Percentiles rank a stretch among this genome's conserved stretches.
Evolutionary conservation across 1,284 basidiomycete genomes (phyloP).

Genomic region (Exobasidium rhododendri): DNA sequence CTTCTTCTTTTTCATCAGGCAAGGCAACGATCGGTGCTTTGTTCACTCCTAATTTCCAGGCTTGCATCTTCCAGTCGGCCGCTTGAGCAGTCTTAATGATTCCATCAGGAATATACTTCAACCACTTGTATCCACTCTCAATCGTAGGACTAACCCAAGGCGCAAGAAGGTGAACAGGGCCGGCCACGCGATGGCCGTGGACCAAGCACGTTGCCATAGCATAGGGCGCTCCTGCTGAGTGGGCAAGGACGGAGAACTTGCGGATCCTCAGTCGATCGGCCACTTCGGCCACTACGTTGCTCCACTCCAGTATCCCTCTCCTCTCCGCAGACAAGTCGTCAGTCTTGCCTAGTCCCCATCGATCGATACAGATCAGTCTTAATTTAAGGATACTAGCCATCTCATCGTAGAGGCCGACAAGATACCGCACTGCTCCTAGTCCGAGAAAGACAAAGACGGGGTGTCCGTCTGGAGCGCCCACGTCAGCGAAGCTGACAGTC

Average conservation of each 20-base stretch:
- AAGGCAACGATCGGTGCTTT: background rate
- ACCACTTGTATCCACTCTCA: conserved; percentile 89
- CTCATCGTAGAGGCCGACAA: conserved; percentile 92
- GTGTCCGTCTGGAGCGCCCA: conserved; percentile 75
- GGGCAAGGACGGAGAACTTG: conserved; percentile 85
- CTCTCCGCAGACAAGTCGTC: conserved; percentile 67
- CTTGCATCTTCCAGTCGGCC: conserved; percentile 93
- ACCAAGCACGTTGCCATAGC: conserved; percentile 80
- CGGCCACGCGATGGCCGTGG: conserved; percentile 68
- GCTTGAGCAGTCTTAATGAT: conserved; percentile 91
- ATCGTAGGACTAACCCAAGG: conserved; percentile 88
- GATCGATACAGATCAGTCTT: conserved; percentile 87
- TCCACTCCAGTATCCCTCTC: conserved; percentile 83
- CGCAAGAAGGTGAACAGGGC: conserved; percentile 81
- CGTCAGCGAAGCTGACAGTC: conserved; percentile 86
- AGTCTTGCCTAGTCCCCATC: conserved; percentile 89
- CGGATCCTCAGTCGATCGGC: conserved; percentile 74
- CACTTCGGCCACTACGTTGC: conserved; percentile 80
- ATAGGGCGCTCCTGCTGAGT: conserved; percentile 94
- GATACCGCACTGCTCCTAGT: conserved; percentile 85
- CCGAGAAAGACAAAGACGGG: conserved; percentile 89
- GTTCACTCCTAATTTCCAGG: conserved; percentile 78
- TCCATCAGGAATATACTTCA: conserved; percentile 90
- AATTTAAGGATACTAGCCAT: conserved; percentile 83
- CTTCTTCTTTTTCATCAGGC: background rate